Evolutionary conservation across 441 rosid genomes (phyloP), one percentile per base, ranked within the genome.

Genomic region (Populus hybrid): DNA sequence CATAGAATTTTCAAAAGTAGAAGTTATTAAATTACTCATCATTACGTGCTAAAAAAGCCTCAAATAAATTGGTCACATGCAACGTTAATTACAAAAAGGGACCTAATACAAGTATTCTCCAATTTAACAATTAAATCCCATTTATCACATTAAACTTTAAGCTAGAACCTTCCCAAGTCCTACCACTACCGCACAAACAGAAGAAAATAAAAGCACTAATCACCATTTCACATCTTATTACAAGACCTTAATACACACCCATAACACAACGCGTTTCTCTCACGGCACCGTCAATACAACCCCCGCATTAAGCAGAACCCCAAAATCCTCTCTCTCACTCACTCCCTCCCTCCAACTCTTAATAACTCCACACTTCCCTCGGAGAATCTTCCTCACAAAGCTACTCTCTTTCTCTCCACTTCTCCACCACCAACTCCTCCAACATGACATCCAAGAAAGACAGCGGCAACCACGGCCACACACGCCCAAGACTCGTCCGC

Each of bases 381-480:
- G 4, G 8, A n/a, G 32, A 14, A 32, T 71, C 35, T 6, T 16
- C 32, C 19, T 14, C 64, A 3, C 35, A 12, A 16, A 69, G 28
- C 16, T 42, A 16, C 67, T 24, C 36, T 32, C n/a, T 21, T n/a
- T 36, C 21, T 63, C 70, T 75, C 53, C 69, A 76, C 42, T 28
- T 28, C 71, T 6, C 59, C 28, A n/a, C 70, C 35, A 1, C 53
- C 23, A 0, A 36, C 30, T 18, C 70, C 30, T 1, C 65, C 23
- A 0, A 40, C 63, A 35, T 46, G 18, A 42, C 53, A 12, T 14
- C 76, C 77, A 78, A 0, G 65, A 84, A 87, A 69, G 81, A 83
- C 80, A 91, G 98, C 83, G 85, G 78, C 16, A 67, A 82, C 80
- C 98, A 91, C 83, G 87, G 86, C n/a, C 0, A n/a, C n/a, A 82